Conservation (phyloP, 106 monocot species). For the Phalaenopsis equestris region DNA sequence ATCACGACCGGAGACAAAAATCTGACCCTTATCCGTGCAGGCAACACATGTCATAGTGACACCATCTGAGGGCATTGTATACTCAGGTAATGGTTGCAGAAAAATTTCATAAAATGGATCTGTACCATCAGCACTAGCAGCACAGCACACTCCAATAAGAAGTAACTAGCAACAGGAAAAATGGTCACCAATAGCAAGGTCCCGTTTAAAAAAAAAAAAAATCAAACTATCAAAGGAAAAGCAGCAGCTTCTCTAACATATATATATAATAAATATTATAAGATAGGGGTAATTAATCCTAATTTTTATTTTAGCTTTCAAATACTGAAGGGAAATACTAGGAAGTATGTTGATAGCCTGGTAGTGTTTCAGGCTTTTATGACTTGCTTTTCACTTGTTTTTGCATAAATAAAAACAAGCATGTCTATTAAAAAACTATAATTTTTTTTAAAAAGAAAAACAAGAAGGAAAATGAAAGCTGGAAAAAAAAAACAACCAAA, state of each 20-base stretch:
- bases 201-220: background rate
- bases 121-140: slow-evolving; percentile 58
- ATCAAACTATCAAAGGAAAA: background rate
- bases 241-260: background rate
- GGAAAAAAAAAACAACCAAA: too few relatives aligned
- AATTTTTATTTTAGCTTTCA: too few relatives aligned
- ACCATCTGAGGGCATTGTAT: slow-evolving; percentile 78
- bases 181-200: slow-evolving; percentile 15
- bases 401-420: too few relatives aligned
- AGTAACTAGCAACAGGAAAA: slow-evolving; percentile 38
- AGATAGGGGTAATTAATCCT: background rate
- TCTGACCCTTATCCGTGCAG: slow-evolving; percentile 70
- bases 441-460: too few relatives aligned
- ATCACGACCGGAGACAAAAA: slow-evolving; percentile 88
- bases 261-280: background rate
- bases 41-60: slow-evolving; percentile 82
- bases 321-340: too few relatives aligned
- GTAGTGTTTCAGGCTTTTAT: too few relatives aligned
- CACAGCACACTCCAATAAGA: slow-evolving; percentile 82
- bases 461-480: too few relatives aligned
- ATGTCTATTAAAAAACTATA: too few relatives aligned
- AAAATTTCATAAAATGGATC: slow-evolving; percentile 85
- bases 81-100: slow-evolving; percentile 87
- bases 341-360: too few relatives aligned
- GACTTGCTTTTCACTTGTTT: too few relatives aligned